Conservation (phyloP, 2,329 filamentous ascomycete genomes). For the Ceratocystis lukuohia region DNA sequence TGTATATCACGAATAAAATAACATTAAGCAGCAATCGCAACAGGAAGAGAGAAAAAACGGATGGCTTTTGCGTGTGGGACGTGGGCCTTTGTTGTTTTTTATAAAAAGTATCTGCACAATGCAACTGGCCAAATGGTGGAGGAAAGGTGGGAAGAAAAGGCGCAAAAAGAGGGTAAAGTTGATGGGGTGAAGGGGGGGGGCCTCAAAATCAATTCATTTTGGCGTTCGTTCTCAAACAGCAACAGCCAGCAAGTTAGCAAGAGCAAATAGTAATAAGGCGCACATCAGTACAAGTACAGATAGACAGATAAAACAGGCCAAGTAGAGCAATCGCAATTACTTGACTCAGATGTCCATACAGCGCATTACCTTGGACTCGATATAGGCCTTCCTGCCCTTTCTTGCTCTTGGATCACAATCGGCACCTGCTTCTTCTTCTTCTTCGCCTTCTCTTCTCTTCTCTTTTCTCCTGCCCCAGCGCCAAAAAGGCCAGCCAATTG, state of each 20-base stretch:
- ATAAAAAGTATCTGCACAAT: not conserved
- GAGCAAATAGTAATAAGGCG: no score
- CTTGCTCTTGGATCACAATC: no score
- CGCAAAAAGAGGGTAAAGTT: conserved; percentile 7
- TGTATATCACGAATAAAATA: conserved; percentile 5
- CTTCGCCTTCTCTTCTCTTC: no score
- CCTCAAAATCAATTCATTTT: conserved; percentile 9
- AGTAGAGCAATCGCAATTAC: no score
- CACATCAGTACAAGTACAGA: no score
- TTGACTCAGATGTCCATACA: no score
- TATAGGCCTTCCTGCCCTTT: no score
- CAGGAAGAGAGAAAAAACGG: not conserved
- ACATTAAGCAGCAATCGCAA: not conserved
- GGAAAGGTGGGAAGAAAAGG: conserved; percentile 9
- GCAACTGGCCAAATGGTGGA: not conserved
- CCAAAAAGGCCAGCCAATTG: no score
- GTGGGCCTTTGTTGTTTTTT: conserved; percentile 11
- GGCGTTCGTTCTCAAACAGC: conserved; percentile 10
- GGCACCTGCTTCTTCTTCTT: no score
- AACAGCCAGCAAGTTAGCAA: not conserved
- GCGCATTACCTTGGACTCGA: no score
- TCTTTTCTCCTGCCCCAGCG: no score
- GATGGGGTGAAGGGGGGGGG: conserved; percentile 1
- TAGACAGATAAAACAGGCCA: no score
- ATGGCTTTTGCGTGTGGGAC: not conserved